Evolutionary conservation across 1,284 basidiomycete genomes (phyloP).

Genomic region (Singerocomus rubriflavus): DNA sequence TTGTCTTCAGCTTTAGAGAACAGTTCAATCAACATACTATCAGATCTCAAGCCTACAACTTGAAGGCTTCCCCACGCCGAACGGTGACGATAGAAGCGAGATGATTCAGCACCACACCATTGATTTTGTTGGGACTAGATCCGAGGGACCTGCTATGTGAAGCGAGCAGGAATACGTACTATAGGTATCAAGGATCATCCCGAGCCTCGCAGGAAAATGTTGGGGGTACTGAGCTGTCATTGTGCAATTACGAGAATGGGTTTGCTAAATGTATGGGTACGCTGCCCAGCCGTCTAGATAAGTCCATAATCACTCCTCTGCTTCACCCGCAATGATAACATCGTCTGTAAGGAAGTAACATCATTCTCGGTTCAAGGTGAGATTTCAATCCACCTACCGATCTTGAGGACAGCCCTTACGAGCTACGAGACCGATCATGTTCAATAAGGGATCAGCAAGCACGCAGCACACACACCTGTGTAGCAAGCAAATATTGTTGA

Average conservation of each 20-base stretch:
- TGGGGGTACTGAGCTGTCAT: neutral
- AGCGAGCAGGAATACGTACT: too few relatives aligned
- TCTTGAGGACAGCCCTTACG: conserved; percentile 34
- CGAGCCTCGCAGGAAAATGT: neutral
- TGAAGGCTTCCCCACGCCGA: neutral
- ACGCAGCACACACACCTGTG: conserved; percentile 62
- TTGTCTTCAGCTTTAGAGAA: conserved; percentile 4
- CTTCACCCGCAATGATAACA: conserved; percentile 31
- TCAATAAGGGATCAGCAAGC: neutral
- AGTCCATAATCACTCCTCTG: conserved; percentile 23
- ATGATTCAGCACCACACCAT: neutral
- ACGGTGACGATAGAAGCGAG: neutral
- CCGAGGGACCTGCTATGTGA: too few relatives aligned
- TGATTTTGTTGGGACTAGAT: too few relatives aligned
- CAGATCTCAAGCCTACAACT: too few relatives aligned
- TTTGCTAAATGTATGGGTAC: conserved; percentile 18
- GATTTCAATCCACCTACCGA: conserved; percentile 21
- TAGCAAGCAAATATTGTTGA: conserved; percentile 96
- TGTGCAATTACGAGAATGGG: conserved; percentile 26
- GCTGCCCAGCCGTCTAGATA: conserved; percentile 16
- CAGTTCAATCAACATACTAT: too few relatives aligned
- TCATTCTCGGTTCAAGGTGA: conserved; percentile 1
- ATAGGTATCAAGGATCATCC: neutral
- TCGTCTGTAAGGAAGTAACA: conserved; percentile 22
- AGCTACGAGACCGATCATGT: conserved; percentile 16